Percentiles rank a stretch among this genome's conserved stretches.
Evolutionary conservation across 441 rosid genomes (phyloP).

Genomic region (Kokia cookei): DNA sequence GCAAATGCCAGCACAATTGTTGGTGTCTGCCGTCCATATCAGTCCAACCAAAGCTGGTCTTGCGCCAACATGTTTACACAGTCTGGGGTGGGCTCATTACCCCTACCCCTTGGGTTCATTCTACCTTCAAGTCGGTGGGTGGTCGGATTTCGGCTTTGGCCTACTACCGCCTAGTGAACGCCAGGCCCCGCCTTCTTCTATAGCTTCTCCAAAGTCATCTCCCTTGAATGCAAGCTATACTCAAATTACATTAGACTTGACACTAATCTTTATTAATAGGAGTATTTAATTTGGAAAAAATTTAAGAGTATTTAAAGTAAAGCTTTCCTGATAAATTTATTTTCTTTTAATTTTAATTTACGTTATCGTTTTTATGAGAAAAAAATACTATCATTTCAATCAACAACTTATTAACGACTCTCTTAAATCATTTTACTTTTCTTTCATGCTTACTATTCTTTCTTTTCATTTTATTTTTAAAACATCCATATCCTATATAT

Average conservation of each 20-base stretch:
- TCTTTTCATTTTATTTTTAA: constrained; percentile 7
- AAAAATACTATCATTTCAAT: too few species aligned
- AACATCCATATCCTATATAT: not conserved
- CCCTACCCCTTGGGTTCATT: constrained; percentile 9
- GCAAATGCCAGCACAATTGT: not conserved
- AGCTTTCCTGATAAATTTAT: too few species aligned
- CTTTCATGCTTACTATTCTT: constrained; percentile 13
- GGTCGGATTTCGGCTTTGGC: constrained; percentile 28
- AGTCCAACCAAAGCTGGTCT: constrained; percentile 38
- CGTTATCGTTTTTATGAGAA: too few species aligned
- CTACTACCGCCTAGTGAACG: not conserved
- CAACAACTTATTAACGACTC: too few species aligned
- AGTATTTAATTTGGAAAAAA: too few species aligned
- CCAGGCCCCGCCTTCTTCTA: not conserved
- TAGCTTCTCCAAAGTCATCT: constrained; percentile 22
- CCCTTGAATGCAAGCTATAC: not conserved
- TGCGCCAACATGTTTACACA: constrained; percentile 32
- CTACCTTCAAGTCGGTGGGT: constrained; percentile 30
- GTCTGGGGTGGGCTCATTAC: constrained; percentile 39
- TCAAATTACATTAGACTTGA: too few species aligned
- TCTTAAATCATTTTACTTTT: not conserved
- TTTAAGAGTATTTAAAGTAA: too few species aligned
- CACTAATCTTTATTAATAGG: too few species aligned
- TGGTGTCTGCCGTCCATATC: constrained; percentile 23
- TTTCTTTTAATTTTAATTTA: too few species aligned